Conservation (phyloP, 192 early-diverging fungal genomes). For the Pilobolus umbonatus region DNA sequence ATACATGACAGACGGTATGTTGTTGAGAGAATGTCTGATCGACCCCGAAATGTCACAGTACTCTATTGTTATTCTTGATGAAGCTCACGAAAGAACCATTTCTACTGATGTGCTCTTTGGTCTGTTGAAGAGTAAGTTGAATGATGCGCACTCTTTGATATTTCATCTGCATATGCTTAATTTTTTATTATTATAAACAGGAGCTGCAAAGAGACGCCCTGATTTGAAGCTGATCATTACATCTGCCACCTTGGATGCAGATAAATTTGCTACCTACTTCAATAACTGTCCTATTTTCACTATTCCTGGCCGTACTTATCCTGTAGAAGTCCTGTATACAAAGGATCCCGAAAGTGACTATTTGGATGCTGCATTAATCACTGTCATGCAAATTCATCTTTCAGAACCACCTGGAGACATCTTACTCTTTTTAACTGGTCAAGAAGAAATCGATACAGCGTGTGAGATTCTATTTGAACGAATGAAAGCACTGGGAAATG, state of each 20-base stretch:
- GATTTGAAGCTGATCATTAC: constrained; percentile 95
- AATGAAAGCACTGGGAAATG: constrained; percentile 62
- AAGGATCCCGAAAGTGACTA: constrained; percentile 96
- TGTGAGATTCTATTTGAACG: constrained; percentile 66
- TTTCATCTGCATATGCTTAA: background rate
- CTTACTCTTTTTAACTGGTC: constrained; percentile 94
- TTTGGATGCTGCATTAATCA: constrained; percentile 86
- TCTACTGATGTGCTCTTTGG: constrained; percentile 96
- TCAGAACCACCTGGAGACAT: constrained; percentile 92
- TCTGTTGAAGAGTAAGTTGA: constrained; percentile 66
- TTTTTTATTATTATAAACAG: constrained; percentile 17
- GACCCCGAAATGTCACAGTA: constrained; percentile 81
- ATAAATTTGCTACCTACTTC: constrained; percentile 91
- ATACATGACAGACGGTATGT: constrained; percentile 99
- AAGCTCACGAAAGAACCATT: constrained; percentile 97
- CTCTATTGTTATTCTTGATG: constrained; percentile 93
- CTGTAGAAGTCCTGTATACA: constrained; percentile 91
- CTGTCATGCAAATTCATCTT: constrained; percentile 96
- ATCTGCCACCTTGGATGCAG: constrained; percentile 90
- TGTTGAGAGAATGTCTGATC: constrained; percentile 88
- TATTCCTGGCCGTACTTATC: constrained; percentile 93
- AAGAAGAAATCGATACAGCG: constrained; percentile 96
- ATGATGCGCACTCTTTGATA: background rate
- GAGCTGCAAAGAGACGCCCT: constrained; percentile 67
- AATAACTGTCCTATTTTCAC: constrained; percentile 90